Percentiles rank a stretch among this genome's conserved stretches.
These are phyloP conservation scores for Lachnellula subtilissima DNA, from an alignment of 2,329 filamentous ascomycete genomes.

Conservation along the genomic window DNA sequence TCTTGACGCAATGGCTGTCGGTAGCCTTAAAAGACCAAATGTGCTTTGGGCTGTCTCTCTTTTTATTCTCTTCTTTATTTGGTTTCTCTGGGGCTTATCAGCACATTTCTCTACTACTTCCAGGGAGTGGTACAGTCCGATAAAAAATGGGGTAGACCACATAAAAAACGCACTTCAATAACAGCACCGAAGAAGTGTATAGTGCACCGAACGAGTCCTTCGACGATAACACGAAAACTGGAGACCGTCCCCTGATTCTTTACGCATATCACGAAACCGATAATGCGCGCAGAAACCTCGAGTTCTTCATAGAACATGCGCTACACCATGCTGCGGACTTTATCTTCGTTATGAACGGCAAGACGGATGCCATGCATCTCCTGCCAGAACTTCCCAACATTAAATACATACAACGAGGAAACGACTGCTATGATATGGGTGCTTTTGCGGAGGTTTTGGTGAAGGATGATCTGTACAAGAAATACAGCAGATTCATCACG, in stretches of 20 bases:
- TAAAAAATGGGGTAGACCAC: too few species aligned
- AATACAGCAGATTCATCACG: constrained; percentile 21
- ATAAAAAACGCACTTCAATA: too few species aligned
- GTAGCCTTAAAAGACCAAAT: too few species aligned
- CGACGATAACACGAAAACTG: too few species aligned
- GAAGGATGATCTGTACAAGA: constrained; percentile 15
- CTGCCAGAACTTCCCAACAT: constrained; percentile 18
- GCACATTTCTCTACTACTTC: too few species aligned
- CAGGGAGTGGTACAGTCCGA: too few species aligned
- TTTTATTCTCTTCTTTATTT: too few species aligned
- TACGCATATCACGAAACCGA: constrained; percentile 21
- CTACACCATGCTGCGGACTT: constrained; percentile 23
- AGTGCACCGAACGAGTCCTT: too few species aligned
- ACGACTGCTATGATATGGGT: constrained; percentile 24
- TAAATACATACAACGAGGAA: constrained; percentile 13
- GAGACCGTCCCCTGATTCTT: constrained; percentile 4
- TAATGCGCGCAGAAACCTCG: constrained; percentile 16
- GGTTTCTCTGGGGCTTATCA: too few species aligned
- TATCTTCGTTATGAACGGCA: constrained; percentile 24
- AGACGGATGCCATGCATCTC: constrained; percentile 6
- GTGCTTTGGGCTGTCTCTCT: too few species aligned
- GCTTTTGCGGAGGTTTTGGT: constrained; percentile 17
- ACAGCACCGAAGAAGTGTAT: too few species aligned
- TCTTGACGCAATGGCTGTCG: too few species aligned
- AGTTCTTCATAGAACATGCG: constrained; percentile 21